phyloP scores from a whole-genome alignment of 306 rosid species.

The Oemleria cerasiformis region DNA sequence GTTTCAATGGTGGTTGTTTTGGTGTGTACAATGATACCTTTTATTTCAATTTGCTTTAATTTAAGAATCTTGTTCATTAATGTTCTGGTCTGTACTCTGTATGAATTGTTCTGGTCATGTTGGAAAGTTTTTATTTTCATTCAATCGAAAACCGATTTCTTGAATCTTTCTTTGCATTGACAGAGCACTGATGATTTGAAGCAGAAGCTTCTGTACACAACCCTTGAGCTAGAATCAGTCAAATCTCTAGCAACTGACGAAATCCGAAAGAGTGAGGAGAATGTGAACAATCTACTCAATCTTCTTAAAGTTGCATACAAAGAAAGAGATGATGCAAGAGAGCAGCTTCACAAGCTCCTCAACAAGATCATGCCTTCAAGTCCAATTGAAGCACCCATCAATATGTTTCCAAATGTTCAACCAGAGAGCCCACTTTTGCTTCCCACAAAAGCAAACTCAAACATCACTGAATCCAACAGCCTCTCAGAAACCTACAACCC shows the following conservation, averaged over 20 bases:
- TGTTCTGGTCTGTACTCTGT: not conserved
- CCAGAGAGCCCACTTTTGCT: constrained; percentile 35
- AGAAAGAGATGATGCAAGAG: constrained; percentile 67
- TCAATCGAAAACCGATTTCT: not conserved
- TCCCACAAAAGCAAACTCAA: constrained; percentile 58
- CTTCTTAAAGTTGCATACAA: constrained; percentile 37
- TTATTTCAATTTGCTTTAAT: not conserved
- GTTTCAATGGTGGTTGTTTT: constrained; percentile 8
- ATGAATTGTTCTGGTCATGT: not conserved
- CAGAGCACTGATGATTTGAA: constrained; percentile 52
- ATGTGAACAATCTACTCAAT: constrained; percentile 24
- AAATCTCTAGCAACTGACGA: constrained; percentile 39
- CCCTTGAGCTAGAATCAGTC: constrained; percentile 38
- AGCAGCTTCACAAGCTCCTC: constrained; percentile 40
- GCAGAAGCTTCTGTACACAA: constrained; percentile 37
- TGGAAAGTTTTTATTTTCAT: not conserved
- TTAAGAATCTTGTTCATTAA: not conserved
- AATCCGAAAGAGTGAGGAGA: constrained; percentile 37
- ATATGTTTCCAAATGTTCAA: constrained; percentile 15
- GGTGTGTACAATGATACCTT: not conserved
- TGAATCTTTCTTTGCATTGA: constrained; percentile 16
- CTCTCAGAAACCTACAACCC: constrained; percentile 44
- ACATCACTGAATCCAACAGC: constrained; percentile 48
- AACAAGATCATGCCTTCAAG: constrained; percentile 25
- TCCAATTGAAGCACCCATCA: constrained; percentile 24